Percentiles rank a stretch among this genome's conserved stretches.
phyloP scores from a whole-genome alignment of 192 early-diverging fungal genomes.

The Mortierella hygrophila region DNA sequence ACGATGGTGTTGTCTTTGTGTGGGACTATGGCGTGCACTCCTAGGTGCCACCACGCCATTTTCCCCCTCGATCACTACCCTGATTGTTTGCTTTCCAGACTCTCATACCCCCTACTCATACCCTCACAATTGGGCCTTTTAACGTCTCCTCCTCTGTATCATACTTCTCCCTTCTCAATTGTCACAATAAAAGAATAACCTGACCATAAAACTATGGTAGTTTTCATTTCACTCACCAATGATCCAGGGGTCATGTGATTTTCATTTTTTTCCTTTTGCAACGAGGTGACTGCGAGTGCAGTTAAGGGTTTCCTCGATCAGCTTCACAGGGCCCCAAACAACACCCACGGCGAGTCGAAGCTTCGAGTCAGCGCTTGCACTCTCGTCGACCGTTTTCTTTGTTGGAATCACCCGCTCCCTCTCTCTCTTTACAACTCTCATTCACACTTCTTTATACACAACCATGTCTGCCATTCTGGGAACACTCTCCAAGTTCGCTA shows the following conservation, averaged over 20 bases:
- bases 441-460: slow-evolving; percentile 7
- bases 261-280: background rate
- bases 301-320: background rate
- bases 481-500: slow-evolving; percentile 82
- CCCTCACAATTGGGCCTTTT: background rate
- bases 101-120: background rate
- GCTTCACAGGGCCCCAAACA: slow-evolving; percentile 4
- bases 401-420: background rate
- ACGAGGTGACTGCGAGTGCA: background rate
- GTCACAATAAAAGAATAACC: background rate
- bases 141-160: background rate
- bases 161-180: background rate
- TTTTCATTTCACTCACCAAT: background rate
- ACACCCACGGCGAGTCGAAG: background rate
- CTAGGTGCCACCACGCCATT: background rate
- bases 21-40: slow-evolving; percentile 81
- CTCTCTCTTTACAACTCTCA: background rate
- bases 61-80: background rate
- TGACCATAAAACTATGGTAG: background rate
- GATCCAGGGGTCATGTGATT: background rate
- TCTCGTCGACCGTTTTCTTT: no score
- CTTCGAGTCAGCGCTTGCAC: no score
- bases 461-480: slow-evolving; percentile 70
- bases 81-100: background rate
- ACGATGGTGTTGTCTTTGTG: slow-evolving; percentile 84